phyloP scores from a whole-genome alignment of 2,329 filamentous ascomycete species.

The Fonsecaea pedrosoi region DNA sequence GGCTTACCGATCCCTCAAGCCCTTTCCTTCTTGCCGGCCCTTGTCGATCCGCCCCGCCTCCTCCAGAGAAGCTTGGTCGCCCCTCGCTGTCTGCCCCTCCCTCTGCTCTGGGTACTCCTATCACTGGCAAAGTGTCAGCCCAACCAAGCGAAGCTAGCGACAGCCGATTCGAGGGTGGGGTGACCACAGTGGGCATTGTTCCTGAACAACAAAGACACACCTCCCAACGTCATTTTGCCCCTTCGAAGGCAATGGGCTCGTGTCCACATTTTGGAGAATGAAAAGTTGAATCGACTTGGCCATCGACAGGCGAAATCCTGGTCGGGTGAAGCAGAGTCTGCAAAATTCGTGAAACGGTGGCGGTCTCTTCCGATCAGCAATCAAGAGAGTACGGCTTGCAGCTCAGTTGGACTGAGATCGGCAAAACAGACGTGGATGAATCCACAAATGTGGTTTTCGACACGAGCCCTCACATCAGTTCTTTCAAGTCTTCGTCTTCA shows the following conservation, averaged over 20 bases:
- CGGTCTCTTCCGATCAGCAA: neutral
- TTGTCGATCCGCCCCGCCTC: neutral
- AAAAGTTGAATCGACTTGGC: neutral
- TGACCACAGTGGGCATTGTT: slow-evolving; percentile 3
- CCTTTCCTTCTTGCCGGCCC: neutral
- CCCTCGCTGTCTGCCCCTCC: neutral
- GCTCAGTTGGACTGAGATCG: neutral
- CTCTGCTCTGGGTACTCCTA: neutral
- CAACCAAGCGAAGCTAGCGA: neutral
- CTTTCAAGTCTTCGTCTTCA: neutral
- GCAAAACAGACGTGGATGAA: neutral
- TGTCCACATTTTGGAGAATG: neutral
- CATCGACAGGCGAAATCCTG: neutral
- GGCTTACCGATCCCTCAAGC: neutral
- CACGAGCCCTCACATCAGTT: neutral
- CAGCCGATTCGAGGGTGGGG: slow-evolving; percentile 3
- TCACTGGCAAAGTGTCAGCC: slow-evolving; percentile 1
- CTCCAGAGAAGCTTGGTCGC: neutral
- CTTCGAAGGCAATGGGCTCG: neutral
- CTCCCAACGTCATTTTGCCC: slow-evolving; percentile 10
- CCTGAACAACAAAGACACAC: neutral
- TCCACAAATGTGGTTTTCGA: neutral
- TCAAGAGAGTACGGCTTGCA: no score
- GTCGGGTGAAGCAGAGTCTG: neutral
- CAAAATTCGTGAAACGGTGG: neutral